These are phyloP conservation scores for Cajanus cajan DNA, from an alignment of 306 rosid genomes.

Conservation along the genomic window DNA sequence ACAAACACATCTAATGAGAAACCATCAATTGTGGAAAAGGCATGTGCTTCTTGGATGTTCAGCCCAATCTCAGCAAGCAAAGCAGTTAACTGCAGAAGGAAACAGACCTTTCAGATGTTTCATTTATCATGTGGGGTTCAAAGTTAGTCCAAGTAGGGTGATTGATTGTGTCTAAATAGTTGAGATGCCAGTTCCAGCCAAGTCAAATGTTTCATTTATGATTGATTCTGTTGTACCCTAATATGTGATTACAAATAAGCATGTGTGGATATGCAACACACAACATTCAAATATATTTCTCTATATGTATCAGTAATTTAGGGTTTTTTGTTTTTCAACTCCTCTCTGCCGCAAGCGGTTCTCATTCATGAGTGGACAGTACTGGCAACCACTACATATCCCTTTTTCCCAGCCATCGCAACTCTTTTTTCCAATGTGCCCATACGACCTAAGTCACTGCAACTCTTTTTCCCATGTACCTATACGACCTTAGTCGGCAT, in stretches of 20 bases:
- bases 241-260: not conserved
- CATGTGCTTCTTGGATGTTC: conserved; percentile 99
- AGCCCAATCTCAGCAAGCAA: conserved; percentile 96
- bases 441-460: too few species aligned
- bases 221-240: not conserved
- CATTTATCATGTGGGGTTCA: conserved; percentile 7
- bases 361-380: too few species aligned
- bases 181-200: not conserved
- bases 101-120: conserved; percentile 22
- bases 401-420: too few species aligned
- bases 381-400: too few species aligned
- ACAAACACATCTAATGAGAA: conserved; percentile 98
- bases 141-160: conserved; percentile 18
- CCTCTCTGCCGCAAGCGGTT: too few species aligned
- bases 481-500: too few species aligned
- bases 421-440: too few species aligned
- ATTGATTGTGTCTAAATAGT: not conserved
- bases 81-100: conserved; percentile 79
- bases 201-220: conserved; percentile 4
- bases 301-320: not conserved
- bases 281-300: not conserved
- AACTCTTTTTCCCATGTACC: too few species aligned
- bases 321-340: too few species aligned
- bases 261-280: not conserved
- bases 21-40: conserved; percentile 90